Percentiles rank a stretch among this genome's conserved stretches.
These are phyloP conservation scores for Emmonsiellopsis sp. DNA, from an alignment of 2,329 filamentous ascomycete genomes.

Conservation along the genomic window DNA sequence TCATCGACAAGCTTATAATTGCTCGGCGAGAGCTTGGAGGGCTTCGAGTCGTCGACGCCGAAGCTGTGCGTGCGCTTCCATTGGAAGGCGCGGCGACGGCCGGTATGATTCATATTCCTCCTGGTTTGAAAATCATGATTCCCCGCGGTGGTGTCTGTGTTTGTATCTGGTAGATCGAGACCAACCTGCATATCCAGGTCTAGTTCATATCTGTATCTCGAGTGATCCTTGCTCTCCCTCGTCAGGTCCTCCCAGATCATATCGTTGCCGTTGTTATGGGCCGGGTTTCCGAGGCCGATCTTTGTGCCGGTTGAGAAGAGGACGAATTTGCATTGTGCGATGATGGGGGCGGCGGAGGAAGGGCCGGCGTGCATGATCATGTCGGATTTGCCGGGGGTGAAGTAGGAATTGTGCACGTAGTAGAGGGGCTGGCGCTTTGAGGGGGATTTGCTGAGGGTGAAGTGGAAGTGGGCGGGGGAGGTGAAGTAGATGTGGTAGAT, in stretches of 20 bases:
- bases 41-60: slow-evolving; percentile 19
- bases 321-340: slow-evolving; percentile 24
- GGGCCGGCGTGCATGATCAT: slow-evolving; percentile 24
- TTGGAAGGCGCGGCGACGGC: slow-evolving; percentile 17
- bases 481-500: neutral
- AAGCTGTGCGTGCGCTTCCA: slow-evolving; percentile 26
- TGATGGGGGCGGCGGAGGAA: slow-evolving; percentile 18
- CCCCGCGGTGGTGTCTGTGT: too few relatives aligned
- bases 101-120: neutral
- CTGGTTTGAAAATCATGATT: neutral
- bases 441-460: slow-evolving; percentile 1
- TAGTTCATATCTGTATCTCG: slow-evolving; percentile 23
- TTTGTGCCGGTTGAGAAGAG: slow-evolving; percentile 24
- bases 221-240: slow-evolving; percentile 16
- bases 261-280: slow-evolving; percentile 6
- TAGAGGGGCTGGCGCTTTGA: slow-evolving; percentile 4
- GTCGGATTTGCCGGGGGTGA: slow-evolving; percentile 24
- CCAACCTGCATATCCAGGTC: slow-evolving; percentile 2
- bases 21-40: slow-evolving; percentile 13
- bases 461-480: neutral
- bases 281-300: slow-evolving; percentile 25
- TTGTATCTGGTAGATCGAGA: too few relatives aligned
- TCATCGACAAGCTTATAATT: slow-evolving; percentile 30
- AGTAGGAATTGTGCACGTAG: slow-evolving; percentile 21
- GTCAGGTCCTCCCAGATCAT: slow-evolving; percentile 24